A percentile compares a stretch with the other conserved stretches of the same genome.
phyloP scores from a whole-genome alignment of 805 yeast genomes.

The Candida chilensis region DNA sequence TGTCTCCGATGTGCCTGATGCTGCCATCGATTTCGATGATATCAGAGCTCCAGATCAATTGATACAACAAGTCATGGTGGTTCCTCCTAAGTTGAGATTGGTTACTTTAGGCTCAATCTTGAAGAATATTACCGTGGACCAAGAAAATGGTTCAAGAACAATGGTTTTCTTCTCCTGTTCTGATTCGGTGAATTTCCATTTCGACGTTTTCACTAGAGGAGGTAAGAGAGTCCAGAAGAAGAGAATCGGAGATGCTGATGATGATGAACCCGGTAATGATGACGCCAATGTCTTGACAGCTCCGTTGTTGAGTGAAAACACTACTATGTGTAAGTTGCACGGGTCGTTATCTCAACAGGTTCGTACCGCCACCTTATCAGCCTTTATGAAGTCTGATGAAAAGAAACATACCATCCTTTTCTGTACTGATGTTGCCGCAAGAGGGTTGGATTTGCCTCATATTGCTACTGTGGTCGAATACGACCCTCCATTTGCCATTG shows the following conservation, averaged over 20 bases:
- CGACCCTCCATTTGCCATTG: conserved; percentile 92
- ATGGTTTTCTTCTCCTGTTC: conserved; percentile 90
- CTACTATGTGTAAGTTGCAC: conserved; percentile 61
- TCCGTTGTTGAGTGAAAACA: conserved; percentile 36
- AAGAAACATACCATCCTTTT: conserved; percentile 56
- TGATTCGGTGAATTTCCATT: conserved; percentile 94
- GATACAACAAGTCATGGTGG: conserved; percentile 68
- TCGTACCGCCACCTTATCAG: conserved; percentile 68
- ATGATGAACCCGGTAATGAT: conserved; percentile 11
- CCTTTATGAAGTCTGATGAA: conserved; percentile 41
- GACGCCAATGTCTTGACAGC: conserved; percentile 38
- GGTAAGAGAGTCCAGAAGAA: conserved; percentile 27
- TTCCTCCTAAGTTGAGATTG: conserved; percentile 86
- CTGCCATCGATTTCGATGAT: conserved; percentile 12
- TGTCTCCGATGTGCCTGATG: conserved; percentile 14
- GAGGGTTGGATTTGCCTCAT: conserved; percentile 89
- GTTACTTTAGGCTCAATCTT: conserved; percentile 71
- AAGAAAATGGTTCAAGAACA: conserved; percentile 36
- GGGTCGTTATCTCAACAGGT: conserved; percentile 84
- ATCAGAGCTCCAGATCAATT: conserved; percentile 84
- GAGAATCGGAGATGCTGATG: conserved; percentile 10
- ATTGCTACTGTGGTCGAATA: conserved; percentile 83
- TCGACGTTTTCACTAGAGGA: conserved; percentile 56
- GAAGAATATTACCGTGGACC: conserved; percentile 28
- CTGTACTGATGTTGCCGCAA: conserved; percentile 96